phyloP scores from a whole-genome alignment of 2,329 filamentous ascomycete species.

The Cladophialophora bantiana region DNA sequence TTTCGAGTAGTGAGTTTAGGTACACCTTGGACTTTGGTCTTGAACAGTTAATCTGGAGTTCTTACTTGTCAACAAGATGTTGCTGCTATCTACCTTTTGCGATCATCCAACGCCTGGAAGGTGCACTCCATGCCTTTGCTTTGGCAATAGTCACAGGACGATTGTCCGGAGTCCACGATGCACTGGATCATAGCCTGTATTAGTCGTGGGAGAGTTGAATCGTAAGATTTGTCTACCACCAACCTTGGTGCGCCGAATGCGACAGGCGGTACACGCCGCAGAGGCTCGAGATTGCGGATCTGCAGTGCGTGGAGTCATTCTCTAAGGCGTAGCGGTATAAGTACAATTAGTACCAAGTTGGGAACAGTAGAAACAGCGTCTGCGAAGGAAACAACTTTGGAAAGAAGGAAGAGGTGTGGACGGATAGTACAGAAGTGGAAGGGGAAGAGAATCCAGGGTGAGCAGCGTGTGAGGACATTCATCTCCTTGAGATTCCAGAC shows the following conservation, averaged over 20 bases:
- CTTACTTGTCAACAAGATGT: background rate
- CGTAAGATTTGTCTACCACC: background rate
- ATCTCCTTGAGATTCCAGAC: background rate
- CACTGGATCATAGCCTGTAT: background rate
- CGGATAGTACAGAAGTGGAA: background rate
- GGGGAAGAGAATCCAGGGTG: background rate
- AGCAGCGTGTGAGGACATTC: background rate
- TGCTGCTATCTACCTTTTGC: background rate
- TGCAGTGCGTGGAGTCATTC: background rate
- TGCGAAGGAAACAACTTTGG: background rate
- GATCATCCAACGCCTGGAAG: background rate
- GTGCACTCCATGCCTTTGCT: background rate
- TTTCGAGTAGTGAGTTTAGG: slow-evolving; percentile 4
- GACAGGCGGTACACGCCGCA: background rate
- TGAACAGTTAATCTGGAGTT: background rate
- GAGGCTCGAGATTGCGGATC: slow-evolving; percentile 8
- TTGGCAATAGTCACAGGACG: background rate
- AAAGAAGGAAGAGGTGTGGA: too few relatives aligned
- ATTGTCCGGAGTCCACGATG: background rate
- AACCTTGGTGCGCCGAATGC: slow-evolving; percentile 7
- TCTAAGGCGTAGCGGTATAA: background rate
- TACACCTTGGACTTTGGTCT: slow-evolving; percentile 9
- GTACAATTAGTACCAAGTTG: background rate
- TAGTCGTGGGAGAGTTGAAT: background rate
- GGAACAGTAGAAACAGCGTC: background rate